Conservation (phyloP, 2,329 filamentous ascomycete species). For the Penicillium sp. region DNA sequence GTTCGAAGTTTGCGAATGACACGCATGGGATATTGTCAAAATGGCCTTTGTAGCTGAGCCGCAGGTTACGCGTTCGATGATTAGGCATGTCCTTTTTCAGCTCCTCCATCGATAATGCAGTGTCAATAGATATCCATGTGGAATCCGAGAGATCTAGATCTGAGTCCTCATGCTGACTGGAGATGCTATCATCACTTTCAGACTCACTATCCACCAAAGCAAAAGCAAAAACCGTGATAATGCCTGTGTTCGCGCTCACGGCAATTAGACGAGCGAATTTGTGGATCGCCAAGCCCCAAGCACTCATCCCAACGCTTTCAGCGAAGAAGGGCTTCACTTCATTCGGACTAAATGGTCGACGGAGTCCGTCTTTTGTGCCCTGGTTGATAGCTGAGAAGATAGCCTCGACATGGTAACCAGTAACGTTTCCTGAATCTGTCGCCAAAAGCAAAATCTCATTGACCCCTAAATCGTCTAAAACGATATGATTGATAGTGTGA, state of each 20-base stretch:
- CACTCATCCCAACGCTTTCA: constrained; percentile 72
- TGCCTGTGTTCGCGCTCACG: constrained; percentile 71
- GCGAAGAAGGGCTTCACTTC: constrained; percentile 62
- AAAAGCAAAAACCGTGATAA: constrained; percentile 60
- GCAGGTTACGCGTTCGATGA: constrained; percentile 44
- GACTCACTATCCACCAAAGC: constrained; percentile 48
- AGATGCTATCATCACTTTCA: constrained; percentile 20
- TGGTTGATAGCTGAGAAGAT: constrained; percentile 49
- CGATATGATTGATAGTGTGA: constrained; percentile 68
- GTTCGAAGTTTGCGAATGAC: constrained; percentile 58
- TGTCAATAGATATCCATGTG: constrained; percentile 37
- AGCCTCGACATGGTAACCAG: constrained; percentile 64
- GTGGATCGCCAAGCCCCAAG: constrained; percentile 88
- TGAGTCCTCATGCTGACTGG: constrained; percentile 8
- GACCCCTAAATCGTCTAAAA: constrained; percentile 66
- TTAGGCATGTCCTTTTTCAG: constrained; percentile 32
- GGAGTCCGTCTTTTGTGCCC: constrained; percentile 15
- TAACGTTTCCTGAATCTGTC: constrained; percentile 74
- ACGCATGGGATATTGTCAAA: constrained; percentile 57
- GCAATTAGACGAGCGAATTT: constrained; percentile 79
- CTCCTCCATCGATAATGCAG: constrained; percentile 24
- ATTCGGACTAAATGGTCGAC: constrained; percentile 32
- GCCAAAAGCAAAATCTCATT: constrained; percentile 67
- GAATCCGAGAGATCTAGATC: constrained; percentile 15
- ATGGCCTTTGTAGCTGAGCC: constrained; percentile 45